Percentiles rank a stretch among this genome's conserved stretches.
phyloP scores from a whole-genome alignment of 345 rosid genomes.

The Lumnitzera littorea region DNA sequence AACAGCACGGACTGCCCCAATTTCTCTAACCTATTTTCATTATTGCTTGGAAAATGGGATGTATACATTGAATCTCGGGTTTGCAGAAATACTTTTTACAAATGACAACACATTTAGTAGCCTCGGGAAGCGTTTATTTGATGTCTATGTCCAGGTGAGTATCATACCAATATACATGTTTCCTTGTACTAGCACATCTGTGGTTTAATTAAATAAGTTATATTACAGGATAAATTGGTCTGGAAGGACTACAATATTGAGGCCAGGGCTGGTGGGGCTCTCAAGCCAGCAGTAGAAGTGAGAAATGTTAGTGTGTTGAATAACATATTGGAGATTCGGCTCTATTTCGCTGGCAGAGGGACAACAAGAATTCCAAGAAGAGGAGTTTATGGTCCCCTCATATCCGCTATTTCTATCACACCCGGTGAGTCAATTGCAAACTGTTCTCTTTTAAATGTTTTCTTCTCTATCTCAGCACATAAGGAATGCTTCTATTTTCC shows the following conservation, averaged over 20 bases:
- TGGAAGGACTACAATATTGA: slow-evolving; percentile 24
- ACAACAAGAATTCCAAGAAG: slow-evolving; percentile 25
- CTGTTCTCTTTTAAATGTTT: too few species aligned
- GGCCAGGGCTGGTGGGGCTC: slow-evolving; percentile 24
- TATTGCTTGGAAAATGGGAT: slow-evolving; percentile 47
- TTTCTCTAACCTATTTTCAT: slow-evolving; percentile 37
- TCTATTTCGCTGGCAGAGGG: slow-evolving; percentile 42
- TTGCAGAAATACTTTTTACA: slow-evolving; percentile 41
- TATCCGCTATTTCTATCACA: slow-evolving; percentile 37
- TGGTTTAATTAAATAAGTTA: background rate
- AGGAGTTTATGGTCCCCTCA: slow-evolving; percentile 35
- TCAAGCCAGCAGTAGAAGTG: slow-evolving; percentile 9
- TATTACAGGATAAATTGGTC: slow-evolving; percentile 21
- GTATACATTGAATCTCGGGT: slow-evolving; percentile 44
- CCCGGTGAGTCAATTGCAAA: slow-evolving; percentile 17
- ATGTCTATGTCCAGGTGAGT: slow-evolving; percentile 48
- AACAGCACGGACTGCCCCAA: slow-evolving; percentile 41
- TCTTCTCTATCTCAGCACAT: too few species aligned
- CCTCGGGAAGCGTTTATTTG: slow-evolving; percentile 40
- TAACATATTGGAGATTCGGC: slow-evolving; percentile 28
- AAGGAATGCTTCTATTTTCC: too few species aligned
- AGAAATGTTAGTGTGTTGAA: slow-evolving; percentile 17
- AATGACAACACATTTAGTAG: slow-evolving; percentile 27
- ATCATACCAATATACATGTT: background rate
- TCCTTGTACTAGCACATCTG: background rate